Evolutionary conservation across 176 grass and related monocot species (phyloP).

Genomic region (Zoysia pacifica): DNA sequence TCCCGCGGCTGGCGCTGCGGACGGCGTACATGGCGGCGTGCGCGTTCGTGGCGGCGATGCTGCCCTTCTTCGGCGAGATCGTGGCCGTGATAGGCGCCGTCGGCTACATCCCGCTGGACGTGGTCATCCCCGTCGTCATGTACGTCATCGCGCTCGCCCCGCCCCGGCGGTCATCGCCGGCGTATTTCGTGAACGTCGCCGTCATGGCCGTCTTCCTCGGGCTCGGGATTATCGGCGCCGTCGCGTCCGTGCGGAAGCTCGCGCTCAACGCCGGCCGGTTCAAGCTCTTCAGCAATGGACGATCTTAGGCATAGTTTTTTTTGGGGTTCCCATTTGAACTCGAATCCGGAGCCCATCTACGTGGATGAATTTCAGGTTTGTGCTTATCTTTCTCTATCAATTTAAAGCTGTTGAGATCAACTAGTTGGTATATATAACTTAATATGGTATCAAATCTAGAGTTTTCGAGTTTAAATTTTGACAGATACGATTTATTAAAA

Average conservation of each 20-base stretch:
- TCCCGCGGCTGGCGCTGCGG: constrained; percentile 60
- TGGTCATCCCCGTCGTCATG: constrained; percentile 77
- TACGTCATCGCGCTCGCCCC: constrained; percentile 71
- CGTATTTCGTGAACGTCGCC: constrained; percentile 55
- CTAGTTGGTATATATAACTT: no score
- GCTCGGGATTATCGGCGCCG: constrained; percentile 66
- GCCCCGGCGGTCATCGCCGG: constrained; percentile 18
- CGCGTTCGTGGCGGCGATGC: constrained; percentile 68
- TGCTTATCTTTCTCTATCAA: no score
- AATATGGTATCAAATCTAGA: no score
- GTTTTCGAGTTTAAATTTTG: no score
- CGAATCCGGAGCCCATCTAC: no score
- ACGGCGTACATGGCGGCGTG: constrained; percentile 63
- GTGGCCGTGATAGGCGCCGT: constrained; percentile 68
- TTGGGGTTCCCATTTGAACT: no score
- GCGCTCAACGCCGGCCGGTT: constrained; percentile 69
- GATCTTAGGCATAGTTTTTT: no score
- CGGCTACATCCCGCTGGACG: constrained; percentile 81
- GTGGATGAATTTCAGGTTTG: no score
- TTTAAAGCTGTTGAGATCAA: no score
- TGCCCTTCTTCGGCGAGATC: constrained; percentile 92
- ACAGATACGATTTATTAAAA: no score
- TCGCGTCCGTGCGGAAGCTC: constrained; percentile 69
- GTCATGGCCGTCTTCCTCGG: constrained; percentile 70
- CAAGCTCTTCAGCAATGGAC: constrained; percentile 66